Evolutionary conservation across 768 basidiomycete species (phyloP).

Genomic region (Kwoniella dejecticola): DNA sequence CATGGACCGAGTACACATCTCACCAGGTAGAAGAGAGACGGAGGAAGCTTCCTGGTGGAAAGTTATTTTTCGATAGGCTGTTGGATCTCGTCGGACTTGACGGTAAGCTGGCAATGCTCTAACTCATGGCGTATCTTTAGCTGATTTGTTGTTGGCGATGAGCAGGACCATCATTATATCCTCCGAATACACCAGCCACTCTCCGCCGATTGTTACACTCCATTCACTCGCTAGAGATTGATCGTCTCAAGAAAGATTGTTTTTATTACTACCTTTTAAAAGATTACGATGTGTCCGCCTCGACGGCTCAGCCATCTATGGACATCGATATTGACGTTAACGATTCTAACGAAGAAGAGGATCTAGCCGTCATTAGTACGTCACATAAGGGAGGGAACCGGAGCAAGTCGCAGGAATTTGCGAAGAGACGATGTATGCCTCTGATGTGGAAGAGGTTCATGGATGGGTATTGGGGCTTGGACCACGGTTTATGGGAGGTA

Average conservation of each 20-base stretch:
- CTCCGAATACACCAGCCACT: conserved; percentile 39
- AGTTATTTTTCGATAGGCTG: conserved; percentile 42
- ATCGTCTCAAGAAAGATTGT: conserved; percentile 47
- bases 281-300: conserved; percentile 31
- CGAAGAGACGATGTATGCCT: conserved; percentile 38
- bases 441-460: conserved; percentile 46
- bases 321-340: conserved; percentile 26
- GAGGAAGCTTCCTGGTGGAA: conserved; percentile 21
- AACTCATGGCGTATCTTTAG: no score
- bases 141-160: no score
- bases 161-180: conserved; percentile 36
- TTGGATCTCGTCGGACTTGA: conserved; percentile 37
- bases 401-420: conserved; percentile 31
- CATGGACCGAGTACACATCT: conserved; percentile 24
- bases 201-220: conserved; percentile 34
- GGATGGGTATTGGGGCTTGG: conserved; percentile 47
- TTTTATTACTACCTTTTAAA: conserved; percentile 45
- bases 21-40: conserved; percentile 22
- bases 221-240: conserved; percentile 31
- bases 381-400: neutral
- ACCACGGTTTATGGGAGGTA: conserved; percentile 45
- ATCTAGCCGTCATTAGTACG: neutral
- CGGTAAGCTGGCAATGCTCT: conserved; percentile 23
- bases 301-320: conserved; percentile 8
- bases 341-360: conserved; percentile 14